A percentile compares a stretch with the other conserved stretches of the same genome.
Conservation (phyloP, 1,139 yeast genomes). For the Entelexis paramagnoliae region DNA sequence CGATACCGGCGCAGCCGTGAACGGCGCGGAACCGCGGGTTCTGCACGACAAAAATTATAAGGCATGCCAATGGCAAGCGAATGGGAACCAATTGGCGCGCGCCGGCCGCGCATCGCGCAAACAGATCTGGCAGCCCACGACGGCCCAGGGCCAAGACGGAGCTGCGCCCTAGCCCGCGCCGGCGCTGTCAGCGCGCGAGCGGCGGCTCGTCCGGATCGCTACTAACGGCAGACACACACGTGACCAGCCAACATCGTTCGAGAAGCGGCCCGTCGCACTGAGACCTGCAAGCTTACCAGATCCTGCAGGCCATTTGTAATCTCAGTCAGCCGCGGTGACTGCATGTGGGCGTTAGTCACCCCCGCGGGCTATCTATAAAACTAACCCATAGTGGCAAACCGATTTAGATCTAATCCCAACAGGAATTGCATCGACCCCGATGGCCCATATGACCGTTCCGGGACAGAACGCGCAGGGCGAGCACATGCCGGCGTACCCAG, state of each 20-base stretch:
- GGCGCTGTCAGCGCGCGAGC: background rate
- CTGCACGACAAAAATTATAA: background rate
- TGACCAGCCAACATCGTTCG: background rate
- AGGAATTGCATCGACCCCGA: background rate
- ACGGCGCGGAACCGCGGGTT: too few species aligned
- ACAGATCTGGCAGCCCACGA: background rate
- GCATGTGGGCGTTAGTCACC: conserved; percentile 9
- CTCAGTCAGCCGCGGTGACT: conserved; percentile 5
- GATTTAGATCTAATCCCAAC: background rate
- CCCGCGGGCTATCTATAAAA: conserved; percentile 1
- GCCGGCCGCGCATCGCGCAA: background rate
- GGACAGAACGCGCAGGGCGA: conserved; percentile 1
- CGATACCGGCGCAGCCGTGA: background rate
- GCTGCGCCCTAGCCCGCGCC: background rate
- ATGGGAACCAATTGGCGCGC: background rate
- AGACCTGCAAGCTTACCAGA: conserved; percentile 6
- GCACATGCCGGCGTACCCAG: background rate
- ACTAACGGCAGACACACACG: background rate
- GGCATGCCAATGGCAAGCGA: background rate
- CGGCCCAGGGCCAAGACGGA: background rate
- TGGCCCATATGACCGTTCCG: background rate
- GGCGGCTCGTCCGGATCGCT: background rate
- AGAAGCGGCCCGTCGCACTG: background rate
- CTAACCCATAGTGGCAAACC: background rate
- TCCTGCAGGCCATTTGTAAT: conserved; percentile 6